Evolutionary conservation across 305 asterid genomes (phyloP), one percentile per base, ranked within the genome.

Genomic region (Solanum hybrid): DNA sequence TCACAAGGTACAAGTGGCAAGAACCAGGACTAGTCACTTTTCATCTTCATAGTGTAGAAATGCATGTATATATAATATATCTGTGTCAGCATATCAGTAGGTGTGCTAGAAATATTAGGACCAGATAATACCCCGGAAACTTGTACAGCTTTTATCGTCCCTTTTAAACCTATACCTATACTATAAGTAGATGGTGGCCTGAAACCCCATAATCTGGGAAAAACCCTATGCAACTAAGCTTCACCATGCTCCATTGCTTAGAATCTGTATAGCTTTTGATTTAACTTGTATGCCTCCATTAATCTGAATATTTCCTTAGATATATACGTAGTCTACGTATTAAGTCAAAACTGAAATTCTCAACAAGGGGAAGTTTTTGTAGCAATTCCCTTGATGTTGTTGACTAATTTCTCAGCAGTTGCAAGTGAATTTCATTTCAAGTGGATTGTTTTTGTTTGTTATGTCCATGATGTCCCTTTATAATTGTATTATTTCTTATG

Each of bases 21-120:
- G 14, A 6, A 85, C 14, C 76, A 32, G n/a, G 46, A 32, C 46
- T 85, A 51, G 76, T 85, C 76, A 32, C 72, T 51, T 84, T 20
- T 13, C 46, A 34, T 10, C 46, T 56, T 32, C 76, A 22, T 13
- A 85, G 20, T 80, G 36, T 56, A 56, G 88, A 85, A 85, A 32
- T 85, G 88, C 88, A 31, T 85, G 88, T 85, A 85, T 85, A 85
- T 85, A 56, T 85, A 16, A 60, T 85, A 56, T 56, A 85, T 85
- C 27, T 56, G 46, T 56, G 14, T 85, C 88, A 56, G 46, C 76
- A 22, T 56, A 31, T 85, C 76, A 7, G 22, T 85, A 6, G 46
- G 40, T 32, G 76, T 31, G 88, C 46, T 85, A 56, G 32, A 85
- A 56, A 37, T 32, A 56, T 56, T 85, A 85, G 88, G 46, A 31